Conservation (phyloP, 2,329 filamentous ascomycete species). For the Trichoderma oligosporum region DNA sequence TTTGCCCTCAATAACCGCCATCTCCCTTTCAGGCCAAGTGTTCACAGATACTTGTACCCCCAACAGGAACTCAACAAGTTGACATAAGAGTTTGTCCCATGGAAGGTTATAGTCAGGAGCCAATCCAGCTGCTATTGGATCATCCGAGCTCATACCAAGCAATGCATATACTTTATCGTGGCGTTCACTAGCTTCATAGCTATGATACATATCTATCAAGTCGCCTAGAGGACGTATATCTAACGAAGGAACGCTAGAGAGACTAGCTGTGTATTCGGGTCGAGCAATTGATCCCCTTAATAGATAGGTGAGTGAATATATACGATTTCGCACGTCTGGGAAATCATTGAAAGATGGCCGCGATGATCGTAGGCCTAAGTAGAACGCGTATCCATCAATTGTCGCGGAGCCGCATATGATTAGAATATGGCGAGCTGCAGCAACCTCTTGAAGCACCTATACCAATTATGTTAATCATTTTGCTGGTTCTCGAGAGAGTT, state of each 20-base stretch:
- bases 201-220: conserved; percentile 16
- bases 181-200: conserved; percentile 22
- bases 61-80: neutral
- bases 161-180: conserved; percentile 25
- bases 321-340: neutral
- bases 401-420: conserved; percentile 9
- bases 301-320: conserved; percentile 5
- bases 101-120: neutral
- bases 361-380: conserved; percentile 4
- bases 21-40: neutral
- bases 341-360: neutral
- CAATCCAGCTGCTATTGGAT: neutral
- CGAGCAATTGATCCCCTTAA: conserved; percentile 13
- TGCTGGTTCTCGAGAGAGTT: neutral
- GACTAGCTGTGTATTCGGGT: neutral
- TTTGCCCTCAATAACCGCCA: neutral
- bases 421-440: conserved; percentile 18
- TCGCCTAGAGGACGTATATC: conserved; percentile 11
- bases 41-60: neutral
- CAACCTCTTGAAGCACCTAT: conserved; percentile 20
- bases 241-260: conserved; percentile 24
- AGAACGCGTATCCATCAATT: conserved; percentile 19
- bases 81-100: neutral
- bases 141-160: conserved; percentile 22
- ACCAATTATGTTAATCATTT: neutral